Percentiles rank a stretch among this genome's conserved stretches.
Conservation (phyloP, 2,329 filamentous ascomycete species). For the Thielaviopsis punctulata region DNA sequence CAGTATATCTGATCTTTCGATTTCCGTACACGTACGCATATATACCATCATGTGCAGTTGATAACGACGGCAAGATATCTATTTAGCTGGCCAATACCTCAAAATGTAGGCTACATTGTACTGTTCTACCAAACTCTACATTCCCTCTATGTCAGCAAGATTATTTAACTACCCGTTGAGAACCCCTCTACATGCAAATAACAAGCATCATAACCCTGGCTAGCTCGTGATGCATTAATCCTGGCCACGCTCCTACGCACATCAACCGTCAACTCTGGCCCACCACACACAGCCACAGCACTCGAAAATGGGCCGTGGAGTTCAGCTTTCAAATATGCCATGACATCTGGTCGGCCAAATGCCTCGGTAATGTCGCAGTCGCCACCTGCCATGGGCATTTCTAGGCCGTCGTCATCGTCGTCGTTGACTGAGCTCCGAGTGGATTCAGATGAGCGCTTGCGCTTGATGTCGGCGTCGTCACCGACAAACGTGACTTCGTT, state of each 20-base stretch:
- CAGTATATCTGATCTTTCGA: too few species aligned
- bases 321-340: slow-evolving; percentile 25
- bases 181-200: slow-evolving; percentile 10
- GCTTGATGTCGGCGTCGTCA: slow-evolving; percentile 4
- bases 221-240: slow-evolving; percentile 4
- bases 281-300: slow-evolving; percentile 42
- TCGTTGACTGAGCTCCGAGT: slow-evolving; percentile 8
- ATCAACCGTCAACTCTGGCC: slow-evolving; percentile 33
- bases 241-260: slow-evolving; percentile 37
- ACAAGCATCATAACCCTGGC: slow-evolving; percentile 4
- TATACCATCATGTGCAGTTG: too few species aligned
- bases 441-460: slow-evolving; percentile 4
- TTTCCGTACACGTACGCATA: too few species aligned
- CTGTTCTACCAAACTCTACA: neutral
- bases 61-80: too few species aligned
- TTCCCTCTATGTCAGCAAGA: neutral
- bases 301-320: slow-evolving; percentile 31
- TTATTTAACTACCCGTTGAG: slow-evolving; percentile 4
- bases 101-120: neutral
- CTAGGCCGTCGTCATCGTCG: slow-evolving; percentile 5
- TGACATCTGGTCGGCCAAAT: slow-evolving; percentile 15
- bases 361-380: slow-evolving; percentile 3
- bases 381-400: neutral
- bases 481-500: slow-evolving; percentile 3
- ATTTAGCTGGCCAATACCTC: too few species aligned